phyloP scores from a whole-genome alignment of 805 yeast species.

The Tetrapisispora phaffii region DNA sequence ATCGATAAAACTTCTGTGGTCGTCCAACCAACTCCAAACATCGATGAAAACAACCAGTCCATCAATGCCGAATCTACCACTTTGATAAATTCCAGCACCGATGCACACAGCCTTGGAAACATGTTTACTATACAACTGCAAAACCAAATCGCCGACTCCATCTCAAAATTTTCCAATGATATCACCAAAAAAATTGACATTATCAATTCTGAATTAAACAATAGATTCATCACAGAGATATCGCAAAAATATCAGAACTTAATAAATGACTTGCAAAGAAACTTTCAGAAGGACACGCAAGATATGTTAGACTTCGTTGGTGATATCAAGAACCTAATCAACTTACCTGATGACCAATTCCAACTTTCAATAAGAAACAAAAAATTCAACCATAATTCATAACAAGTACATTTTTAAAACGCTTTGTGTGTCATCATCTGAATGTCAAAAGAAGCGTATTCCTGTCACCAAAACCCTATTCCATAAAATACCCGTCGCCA shows the following conservation, averaged over 20 bases:
- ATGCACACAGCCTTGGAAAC: neutral
- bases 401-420: too few species aligned
- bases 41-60: neutral
- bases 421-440: too few species aligned
- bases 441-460: too few species aligned
- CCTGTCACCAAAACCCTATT: neutral
- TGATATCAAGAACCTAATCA: constrained; percentile 30
- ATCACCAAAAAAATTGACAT: constrained; percentile 28
- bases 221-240: constrained; percentile 28
- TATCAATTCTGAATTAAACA: constrained; percentile 31
- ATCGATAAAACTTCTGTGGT: neutral
- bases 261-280: constrained; percentile 26
- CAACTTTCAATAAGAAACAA: constrained; percentile 18
- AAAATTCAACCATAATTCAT: neutral
- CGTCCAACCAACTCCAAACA: neutral
- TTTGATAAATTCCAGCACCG: neutral
- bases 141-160: constrained; percentile 30
- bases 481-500: neutral
- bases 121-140: constrained; percentile 31
- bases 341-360: constrained; percentile 30
- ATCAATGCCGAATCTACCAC: constrained; percentile 10
- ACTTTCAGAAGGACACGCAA: constrained; percentile 31
- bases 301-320: constrained; percentile 29
- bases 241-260: constrained; percentile 29
- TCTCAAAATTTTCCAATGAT: constrained; percentile 29